Evolutionary conservation across 2,329 filamentous ascomycete genomes (phyloP), one percentile per base, ranked within the genome.

Genomic region (Exophiala sideris): DNA sequence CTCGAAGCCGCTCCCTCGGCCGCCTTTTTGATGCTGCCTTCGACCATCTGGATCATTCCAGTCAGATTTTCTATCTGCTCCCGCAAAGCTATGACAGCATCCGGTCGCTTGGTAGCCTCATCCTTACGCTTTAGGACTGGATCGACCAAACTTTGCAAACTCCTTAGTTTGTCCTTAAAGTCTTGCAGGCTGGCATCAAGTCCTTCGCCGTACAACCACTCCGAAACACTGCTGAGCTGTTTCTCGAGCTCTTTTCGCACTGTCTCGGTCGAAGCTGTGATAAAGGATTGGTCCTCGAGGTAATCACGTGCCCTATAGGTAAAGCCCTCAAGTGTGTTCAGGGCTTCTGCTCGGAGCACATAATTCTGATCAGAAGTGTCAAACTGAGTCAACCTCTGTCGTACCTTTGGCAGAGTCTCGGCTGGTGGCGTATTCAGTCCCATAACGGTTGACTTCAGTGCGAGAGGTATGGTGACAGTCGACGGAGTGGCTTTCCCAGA

Each of bases 261-360:
- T 16, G 81, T 79, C 3, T 83, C 75, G 8, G 87, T 92, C 32
- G 91, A 88, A 3, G 80, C 83, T 10, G 79, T 79, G 48, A 87
- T 76, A 68, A 96, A 97, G 1, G 79, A 78, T 45, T 89, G 84
- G 56, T 87, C 86, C 39, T 89, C 86, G 1, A 96, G 78, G 41
- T 95, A 79, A 69, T 96, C 91, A 21, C 91, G 86, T 24, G 88
- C 82, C 66, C 85, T 87, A 78, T 99, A 99, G 11, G 92, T 96
- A 71, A 88, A 97, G 10, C 82, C 86, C 72, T 99, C 94, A n/a
- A 99, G 83, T 61, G 88, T 87, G 73, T 97, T 99, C 53, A 96
- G 77, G 1, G 89, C 84, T 69, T 96, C 92, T 68, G 96, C 91
- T 32, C 91, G 84, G 54, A 84, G 77, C 34, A 84, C 74, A 47